Base-by-base conservation (phyloP, 345 rosid species). In the Rhizophora apiculata region DNA sequence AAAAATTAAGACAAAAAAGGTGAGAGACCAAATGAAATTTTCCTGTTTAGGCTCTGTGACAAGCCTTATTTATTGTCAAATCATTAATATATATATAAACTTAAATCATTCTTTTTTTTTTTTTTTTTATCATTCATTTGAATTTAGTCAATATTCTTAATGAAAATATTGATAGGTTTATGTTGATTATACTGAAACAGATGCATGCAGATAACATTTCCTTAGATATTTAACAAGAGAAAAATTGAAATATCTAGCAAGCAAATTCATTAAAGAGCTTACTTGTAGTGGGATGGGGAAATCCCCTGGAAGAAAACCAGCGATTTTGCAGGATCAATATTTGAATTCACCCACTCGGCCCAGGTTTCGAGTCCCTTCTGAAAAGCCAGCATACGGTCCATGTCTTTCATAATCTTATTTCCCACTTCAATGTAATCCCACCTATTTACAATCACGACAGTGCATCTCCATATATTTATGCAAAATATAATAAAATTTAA, bases 311-410 rank as follows among this genome's bases (percentile, higher is more conserved):
- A 82, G 78, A 85, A 81, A 18, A 88, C 87, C 36, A 67, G 46
- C 37, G 90, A 84, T 29, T 32, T 63, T 1, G 78, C 18, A 21
- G 88, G 78, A 72, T 88, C 75, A 63, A 86, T 55, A 46, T 75
- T 73, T 30, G 87, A 68, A n/a, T 82, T 87, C 0, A 86, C 88
- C 93, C 90, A 88, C 31, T 63, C 64, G 15, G 82, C 78, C 90
- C 93, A 88, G 16, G 90, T 85, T 5, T 65, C 76, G 16, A 88
- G 79, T 54, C 82, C 93, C 69, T 67, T 68, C 75, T 73, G 72
- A 37, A 79, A 88, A 43, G 93, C 93, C 32, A 65, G 74, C 62
- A 81, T 60, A 31, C 93, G 87, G 60, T 86, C 85, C 93, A 86
- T 88, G 68, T 88, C 93, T 34, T 82, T 75, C 52, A 8, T 64